Evolutionary conservation across 768 basidiomycete genomes (phyloP).

Genomic region (Mycena venus): DNA sequence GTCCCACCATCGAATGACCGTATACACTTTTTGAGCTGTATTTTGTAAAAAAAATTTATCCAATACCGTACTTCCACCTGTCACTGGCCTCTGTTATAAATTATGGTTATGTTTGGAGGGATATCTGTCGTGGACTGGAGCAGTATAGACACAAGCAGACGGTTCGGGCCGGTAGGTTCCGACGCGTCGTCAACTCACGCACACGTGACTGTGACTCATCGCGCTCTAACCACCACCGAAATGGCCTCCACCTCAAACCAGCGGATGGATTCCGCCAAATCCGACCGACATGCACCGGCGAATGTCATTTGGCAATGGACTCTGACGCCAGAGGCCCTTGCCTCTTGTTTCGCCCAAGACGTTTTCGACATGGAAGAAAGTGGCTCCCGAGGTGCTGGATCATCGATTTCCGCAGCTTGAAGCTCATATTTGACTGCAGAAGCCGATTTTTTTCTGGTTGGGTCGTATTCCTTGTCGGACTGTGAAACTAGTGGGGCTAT

Average conservation of each 20-base stretch:
- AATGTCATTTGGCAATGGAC: slow-evolving; percentile 65
- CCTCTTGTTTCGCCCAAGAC: slow-evolving; percentile 69
- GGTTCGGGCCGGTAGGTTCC: no score
- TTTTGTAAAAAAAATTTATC: no score
- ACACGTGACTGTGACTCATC: no score
- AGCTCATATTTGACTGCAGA: slow-evolving; percentile 47
- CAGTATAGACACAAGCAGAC: no score
- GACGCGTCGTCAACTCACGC: no score
- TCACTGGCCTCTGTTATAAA: no score
- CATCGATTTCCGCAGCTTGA: not conserved
- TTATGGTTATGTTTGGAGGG: no score
- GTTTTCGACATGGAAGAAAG: slow-evolving; percentile 60
- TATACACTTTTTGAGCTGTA: slow-evolving; percentile 2
- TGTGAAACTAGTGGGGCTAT: slow-evolving; percentile 70
- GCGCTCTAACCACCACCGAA: no score
- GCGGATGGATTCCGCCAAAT: not conserved
- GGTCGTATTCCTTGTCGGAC: slow-evolving; percentile 79
- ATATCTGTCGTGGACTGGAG: no score
- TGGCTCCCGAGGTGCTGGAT: slow-evolving; percentile 43
- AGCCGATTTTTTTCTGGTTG: slow-evolving; percentile 77
- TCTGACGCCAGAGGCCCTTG: slow-evolving; percentile 65
- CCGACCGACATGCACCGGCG: not conserved
- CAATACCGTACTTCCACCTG: no score
- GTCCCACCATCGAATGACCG: not conserved
- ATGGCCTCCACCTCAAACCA: not conserved